phyloP scores from a whole-genome alignment of 495 filamentous ascomycete species.

The Annulohypoxylon bovei region DNA sequence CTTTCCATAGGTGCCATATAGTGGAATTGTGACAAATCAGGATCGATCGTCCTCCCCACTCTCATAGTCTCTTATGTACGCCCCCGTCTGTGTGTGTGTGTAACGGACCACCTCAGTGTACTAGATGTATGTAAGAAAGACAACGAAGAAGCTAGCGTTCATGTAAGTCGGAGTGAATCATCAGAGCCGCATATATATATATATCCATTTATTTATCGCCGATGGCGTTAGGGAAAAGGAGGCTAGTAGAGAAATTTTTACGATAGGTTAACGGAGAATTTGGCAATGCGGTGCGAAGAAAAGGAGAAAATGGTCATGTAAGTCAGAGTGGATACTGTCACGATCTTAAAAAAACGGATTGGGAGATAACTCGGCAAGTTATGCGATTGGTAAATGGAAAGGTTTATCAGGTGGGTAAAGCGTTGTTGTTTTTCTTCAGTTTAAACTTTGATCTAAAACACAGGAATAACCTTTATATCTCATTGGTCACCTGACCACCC shows the following conservation, averaged over 20 bases:
- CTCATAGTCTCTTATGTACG: not conserved
- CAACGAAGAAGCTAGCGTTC: not conserved
- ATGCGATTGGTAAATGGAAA: conserved; percentile 11
- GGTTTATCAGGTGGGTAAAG: too few species aligned
- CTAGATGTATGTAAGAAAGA: not conserved
- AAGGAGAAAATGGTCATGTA: not conserved
- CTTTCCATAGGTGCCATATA: conserved; percentile 1
- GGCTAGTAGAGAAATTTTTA: not conserved
- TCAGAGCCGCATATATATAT: not conserved
- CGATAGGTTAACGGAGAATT: conserved; percentile 1
- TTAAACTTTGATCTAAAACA: too few species aligned
- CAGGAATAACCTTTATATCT: too few species aligned
- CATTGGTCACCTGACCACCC: too few species aligned
- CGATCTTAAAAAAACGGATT: not conserved
- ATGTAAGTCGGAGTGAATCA: not conserved
- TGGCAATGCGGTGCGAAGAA: not conserved
- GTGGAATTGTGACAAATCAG: conserved; percentile 21
- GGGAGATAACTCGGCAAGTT: conserved; percentile 25
- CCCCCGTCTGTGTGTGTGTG: not conserved
- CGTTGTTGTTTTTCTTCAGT: too few species aligned
- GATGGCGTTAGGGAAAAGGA: not conserved
- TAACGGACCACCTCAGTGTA: not conserved
- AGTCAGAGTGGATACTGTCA: not conserved
- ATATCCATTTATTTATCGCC: not conserved
- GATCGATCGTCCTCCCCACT: conserved; percentile 2